A percentile compares a stretch with the other conserved stretches of the same genome.
These are phyloP conservation scores for Aureobasidium sp. DNA, from an alignment of 2,329 filamentous ascomycete species.

Conservation along the genomic window DNA sequence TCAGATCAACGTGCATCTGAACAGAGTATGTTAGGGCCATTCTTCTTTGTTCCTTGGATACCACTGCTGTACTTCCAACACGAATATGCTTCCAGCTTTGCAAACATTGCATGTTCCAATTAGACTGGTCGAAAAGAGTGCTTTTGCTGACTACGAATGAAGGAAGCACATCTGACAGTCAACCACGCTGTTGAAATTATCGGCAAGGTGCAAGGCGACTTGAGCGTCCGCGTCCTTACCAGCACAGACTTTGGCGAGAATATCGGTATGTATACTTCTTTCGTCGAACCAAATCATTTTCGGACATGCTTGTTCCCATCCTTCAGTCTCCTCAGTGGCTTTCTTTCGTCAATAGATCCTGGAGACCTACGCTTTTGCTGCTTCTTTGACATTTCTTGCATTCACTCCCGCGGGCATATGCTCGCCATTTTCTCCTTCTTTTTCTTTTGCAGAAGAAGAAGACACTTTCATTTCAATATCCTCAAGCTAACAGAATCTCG, in stretches of 20 bases:
- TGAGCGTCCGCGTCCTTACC: conserved; percentile 63
- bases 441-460: not conserved
- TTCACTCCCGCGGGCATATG: not conserved
- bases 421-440: not conserved
- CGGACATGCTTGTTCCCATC: not conserved
- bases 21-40: conserved; percentile 50
- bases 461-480: not conserved
- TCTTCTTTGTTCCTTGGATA: not conserved
- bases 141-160: not conserved
- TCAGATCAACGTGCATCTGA: conserved; percentile 65
- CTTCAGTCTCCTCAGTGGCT: not conserved
- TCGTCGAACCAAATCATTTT: not conserved
- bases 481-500: not conserved
- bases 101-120: no score
- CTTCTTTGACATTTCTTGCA: not conserved
- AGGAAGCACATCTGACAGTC: conserved; percentile 65
- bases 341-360: no score
- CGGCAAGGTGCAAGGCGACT: conserved; percentile 69
- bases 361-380: no score
- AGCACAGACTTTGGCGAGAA: conserved; percentile 61
- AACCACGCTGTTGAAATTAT: conserved; percentile 70
- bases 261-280: conserved; percentile 52
- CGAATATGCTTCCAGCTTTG: not conserved
- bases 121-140: no score
- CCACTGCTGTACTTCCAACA: not conserved